Evolutionary conservation across 345 rosid genomes (phyloP).

Genomic region (Citrus inodora): DNA sequence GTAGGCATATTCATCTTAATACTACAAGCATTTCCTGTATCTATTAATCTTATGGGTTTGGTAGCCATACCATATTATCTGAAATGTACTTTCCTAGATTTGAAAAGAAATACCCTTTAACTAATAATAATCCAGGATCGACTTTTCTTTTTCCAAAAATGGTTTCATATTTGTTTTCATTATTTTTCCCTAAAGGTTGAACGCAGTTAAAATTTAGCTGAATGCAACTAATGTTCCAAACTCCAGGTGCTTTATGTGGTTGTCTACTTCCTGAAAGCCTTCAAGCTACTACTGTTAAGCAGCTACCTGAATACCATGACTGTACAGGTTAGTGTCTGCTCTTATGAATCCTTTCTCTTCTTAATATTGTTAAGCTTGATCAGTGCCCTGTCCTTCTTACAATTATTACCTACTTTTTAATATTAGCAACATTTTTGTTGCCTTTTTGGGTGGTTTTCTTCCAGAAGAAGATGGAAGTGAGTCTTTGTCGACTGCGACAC

Average conservation of each 20-base stretch:
- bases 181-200: neutral
- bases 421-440: neutral
- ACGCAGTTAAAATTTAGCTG: neutral
- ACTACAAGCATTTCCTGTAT: neutral
- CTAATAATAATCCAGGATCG: neutral
- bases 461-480: constrained; percentile 51
- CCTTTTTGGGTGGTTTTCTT: constrained; percentile 4
- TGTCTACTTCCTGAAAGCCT: constrained; percentile 82
- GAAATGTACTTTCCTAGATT: neutral
- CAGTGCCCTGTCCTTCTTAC: neutral
- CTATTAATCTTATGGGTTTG: neutral
- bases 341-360: neutral
- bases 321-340: constrained; percentile 27
- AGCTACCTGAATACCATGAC: constrained; percentile 56
- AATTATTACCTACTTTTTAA: neutral
- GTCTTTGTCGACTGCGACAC: constrained; percentile 34
- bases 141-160: neutral
- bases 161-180: neutral
- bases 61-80: neutral
- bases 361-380: neutral
- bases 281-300: constrained; percentile 68
- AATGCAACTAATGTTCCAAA: constrained; percentile 9
- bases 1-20: neutral
- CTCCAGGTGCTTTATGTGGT: constrained; percentile 58
- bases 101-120: neutral